phyloP scores from a whole-genome alignment of 2,329 filamentous ascomycete genomes.

The Dothideomycetes sp. region DNA sequence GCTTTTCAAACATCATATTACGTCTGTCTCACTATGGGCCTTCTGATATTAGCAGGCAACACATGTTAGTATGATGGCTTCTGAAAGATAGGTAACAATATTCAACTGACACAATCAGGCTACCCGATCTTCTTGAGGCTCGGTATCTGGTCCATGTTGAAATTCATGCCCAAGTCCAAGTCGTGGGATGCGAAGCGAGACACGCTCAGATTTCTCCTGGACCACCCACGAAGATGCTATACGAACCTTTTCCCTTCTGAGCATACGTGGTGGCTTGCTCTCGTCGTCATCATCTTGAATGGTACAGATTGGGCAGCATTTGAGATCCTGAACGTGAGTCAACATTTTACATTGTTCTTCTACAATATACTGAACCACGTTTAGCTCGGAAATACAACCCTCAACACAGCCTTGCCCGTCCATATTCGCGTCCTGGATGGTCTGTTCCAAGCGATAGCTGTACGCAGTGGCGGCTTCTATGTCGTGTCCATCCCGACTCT shows the following conservation, averaged over 20 bases:
- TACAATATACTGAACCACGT: too few relatives aligned
- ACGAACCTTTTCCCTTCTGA: slow-evolving; percentile 49
- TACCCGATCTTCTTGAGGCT: slow-evolving; percentile 50
- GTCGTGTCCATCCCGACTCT: slow-evolving; percentile 35
- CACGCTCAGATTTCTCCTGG: slow-evolving; percentile 46
- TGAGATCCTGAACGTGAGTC: slow-evolving; percentile 44
- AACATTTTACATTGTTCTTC: too few relatives aligned
- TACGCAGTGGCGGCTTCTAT: slow-evolving; percentile 39
- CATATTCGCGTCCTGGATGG: slow-evolving; percentile 43
- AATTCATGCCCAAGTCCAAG: slow-evolving; percentile 29
- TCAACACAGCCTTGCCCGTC: slow-evolving; percentile 30
- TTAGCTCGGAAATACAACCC: slow-evolving; percentile 42
- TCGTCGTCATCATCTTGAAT: slow-evolving; percentile 42
- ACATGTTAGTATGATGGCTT: too few relatives aligned
- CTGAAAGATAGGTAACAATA: too few relatives aligned
- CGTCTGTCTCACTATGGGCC: slow-evolving; percentile 36
- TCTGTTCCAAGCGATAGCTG: slow-evolving; percentile 46
- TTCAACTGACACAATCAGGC: too few relatives aligned
- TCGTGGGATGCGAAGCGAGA: slow-evolving; percentile 28
- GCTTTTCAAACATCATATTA: slow-evolving; percentile 42
- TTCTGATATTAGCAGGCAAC: slow-evolving; percentile 42
- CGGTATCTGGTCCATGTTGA: slow-evolving; percentile 46
- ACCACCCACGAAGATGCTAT: slow-evolving; percentile 53
- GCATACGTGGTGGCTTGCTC: slow-evolving; percentile 49
- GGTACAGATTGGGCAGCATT: slow-evolving; percentile 41